Conservation (phyloP, 768 basidiomycete species). For the Podaxis rugospora region DNA sequence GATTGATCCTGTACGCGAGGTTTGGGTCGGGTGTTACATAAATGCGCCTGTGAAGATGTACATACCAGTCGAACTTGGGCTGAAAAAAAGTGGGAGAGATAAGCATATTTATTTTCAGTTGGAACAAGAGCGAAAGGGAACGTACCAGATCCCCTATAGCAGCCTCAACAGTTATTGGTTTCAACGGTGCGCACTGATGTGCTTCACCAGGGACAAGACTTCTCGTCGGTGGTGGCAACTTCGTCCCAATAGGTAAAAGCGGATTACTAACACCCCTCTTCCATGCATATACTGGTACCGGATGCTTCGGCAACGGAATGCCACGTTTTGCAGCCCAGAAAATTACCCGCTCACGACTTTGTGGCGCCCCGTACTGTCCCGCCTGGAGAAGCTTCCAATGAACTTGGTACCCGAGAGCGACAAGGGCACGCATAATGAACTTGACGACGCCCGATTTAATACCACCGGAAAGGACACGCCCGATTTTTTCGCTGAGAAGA, state of each 20-base stretch:
- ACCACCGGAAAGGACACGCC: constrained; percentile 23
- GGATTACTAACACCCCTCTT: constrained; percentile 26
- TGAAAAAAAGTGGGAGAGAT: constrained; percentile 18
- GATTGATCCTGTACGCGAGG: constrained; percentile 45
- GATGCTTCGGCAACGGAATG: constrained; percentile 54
- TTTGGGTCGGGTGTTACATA: background rate
- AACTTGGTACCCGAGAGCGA: constrained; percentile 73
- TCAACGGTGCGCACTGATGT: constrained; percentile 60
- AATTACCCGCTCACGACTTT: constrained; percentile 62
- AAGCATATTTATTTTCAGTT: too few species aligned
- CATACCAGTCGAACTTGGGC: constrained; percentile 71
- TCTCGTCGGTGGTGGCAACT: constrained; percentile 39
- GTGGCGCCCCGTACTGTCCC: constrained; percentile 69
- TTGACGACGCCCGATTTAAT: constrained; percentile 61
- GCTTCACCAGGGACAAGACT: constrained; percentile 29
- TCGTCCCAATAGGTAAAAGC: constrained; percentile 40
- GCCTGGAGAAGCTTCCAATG: constrained; percentile 64
- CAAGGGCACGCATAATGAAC: constrained; percentile 54
- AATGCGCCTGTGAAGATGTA: background rate
- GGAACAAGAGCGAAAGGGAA: constrained; percentile 12
- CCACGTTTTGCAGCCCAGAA: constrained; percentile 64
- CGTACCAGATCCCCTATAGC: constrained; percentile 69
- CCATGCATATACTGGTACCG: constrained; percentile 57
- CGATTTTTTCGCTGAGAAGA: constrained; percentile 30
- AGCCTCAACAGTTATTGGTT: constrained; percentile 54